Base-by-base conservation (phyloP, 805 yeast species). In the Yamadazyma paraphyllophila region DNA sequence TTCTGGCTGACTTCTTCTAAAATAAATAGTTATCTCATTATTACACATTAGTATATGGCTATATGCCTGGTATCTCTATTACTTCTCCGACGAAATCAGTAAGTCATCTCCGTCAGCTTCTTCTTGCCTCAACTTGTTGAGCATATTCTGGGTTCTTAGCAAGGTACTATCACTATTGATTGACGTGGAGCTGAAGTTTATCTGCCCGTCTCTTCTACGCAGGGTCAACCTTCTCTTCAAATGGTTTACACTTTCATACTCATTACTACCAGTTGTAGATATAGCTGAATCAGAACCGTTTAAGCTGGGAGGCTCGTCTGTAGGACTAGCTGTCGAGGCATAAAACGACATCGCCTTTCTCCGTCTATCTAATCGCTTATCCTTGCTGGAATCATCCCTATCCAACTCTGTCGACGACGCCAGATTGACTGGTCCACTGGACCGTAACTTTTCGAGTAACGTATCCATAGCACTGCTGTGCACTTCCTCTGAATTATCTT, bases 91-190 rank as follows among this genome's bases (percentile, higher is more conserved):
- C 3, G 24, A 20, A 20, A 20, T 6, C 24, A 20, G 24, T 20
- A 20, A n/a, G n/a, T 6, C 6, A 20, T 32, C 36, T 4, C 35
- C n/a, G 9, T 40, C 15, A 5, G 24, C 26, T 6, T 34, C 39
- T 2, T 35, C 45, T 10, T 36, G 45, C 14, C 73, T 42, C 31
- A 71, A 57, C 43, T 66, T 65, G 35, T 59, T 61, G 36, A 71
- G 60, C 75, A 71, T 69, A 1, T 65, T 62, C 47, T 67, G 73
- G 0, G 76, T 73, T 42, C 77, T 50, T 14, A 67, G 53, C 62
- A 69, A 58, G 1, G 64, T 47, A 36, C 57, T 55, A 45, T 69
- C 73, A 14, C 47, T 36, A 17, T 46, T 36, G 12, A 44, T 24
- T 9, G 51, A 46, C 6, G 34, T 35, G 2, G 44, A 24, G 30